Conservation (phyloP, 768 basidiomycete genomes). For the Hysterangium stoloniferum region DNA sequence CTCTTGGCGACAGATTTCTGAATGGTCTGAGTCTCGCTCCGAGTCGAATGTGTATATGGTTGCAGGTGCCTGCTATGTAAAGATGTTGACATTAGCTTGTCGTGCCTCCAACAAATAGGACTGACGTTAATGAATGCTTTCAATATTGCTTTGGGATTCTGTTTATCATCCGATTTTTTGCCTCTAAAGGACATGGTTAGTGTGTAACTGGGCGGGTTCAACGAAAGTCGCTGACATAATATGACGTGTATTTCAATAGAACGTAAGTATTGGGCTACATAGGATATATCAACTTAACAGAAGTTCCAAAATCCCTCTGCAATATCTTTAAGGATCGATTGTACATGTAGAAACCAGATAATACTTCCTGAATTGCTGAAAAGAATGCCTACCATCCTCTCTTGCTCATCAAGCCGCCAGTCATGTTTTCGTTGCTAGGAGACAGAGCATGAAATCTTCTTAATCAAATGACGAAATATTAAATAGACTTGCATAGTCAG, state of each 20-base stretch:
- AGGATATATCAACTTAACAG: too few relatives aligned
- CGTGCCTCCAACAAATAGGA: neutral
- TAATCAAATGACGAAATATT: neutral
- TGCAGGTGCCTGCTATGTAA: conserved; percentile 16
- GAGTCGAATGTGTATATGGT: conserved; percentile 52
- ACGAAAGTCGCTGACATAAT: neutral
- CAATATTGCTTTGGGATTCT: conserved; percentile 26
- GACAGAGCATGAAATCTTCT: neutral
- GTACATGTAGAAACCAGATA: neutral
- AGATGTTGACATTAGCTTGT: conserved; percentile 22
- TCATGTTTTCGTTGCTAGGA: conserved; percentile 51
- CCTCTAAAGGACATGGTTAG: too few relatives aligned
- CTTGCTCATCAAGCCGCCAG: conserved; percentile 61
- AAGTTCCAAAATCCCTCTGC: too few relatives aligned
- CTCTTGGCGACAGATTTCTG: conserved; percentile 48
- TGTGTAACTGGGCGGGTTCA: neutral
- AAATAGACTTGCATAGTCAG: conserved; percentile 62
- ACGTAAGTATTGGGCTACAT: too few relatives aligned
- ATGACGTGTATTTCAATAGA: neutral
- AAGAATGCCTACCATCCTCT: conserved; percentile 52
- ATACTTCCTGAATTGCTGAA: neutral
- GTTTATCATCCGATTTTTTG: neutral
- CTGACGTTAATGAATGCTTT: conserved; percentile 30
- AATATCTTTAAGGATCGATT: neutral
- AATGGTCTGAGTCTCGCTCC: conserved; percentile 46